phyloP scores from a whole-genome alignment of 202 grass and related monocot species.

The Setaria viridis region DNA sequence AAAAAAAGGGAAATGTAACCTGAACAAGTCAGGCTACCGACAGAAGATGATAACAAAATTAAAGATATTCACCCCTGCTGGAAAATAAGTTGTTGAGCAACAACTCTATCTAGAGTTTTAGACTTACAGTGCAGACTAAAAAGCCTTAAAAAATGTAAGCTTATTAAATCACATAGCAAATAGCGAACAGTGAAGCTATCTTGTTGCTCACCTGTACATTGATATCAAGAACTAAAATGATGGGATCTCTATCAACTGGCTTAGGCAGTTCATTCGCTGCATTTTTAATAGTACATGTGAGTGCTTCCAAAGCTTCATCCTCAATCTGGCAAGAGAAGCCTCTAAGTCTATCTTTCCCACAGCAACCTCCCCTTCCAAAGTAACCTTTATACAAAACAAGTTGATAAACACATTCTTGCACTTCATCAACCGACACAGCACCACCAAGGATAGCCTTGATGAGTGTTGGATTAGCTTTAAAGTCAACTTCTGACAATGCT shows the following conservation, averaged over 20 bases:
- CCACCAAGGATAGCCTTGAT: constrained; percentile 75
- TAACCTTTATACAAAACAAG: constrained; percentile 73
- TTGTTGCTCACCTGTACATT: constrained; percentile 73
- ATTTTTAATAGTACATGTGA: constrained; percentile 46
- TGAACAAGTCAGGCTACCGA: constrained; percentile 9
- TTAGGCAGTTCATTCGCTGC: constrained; percentile 40
- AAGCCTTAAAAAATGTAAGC: background rate
- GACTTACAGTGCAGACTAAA: constrained; percentile 4
- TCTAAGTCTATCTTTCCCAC: constrained; percentile 72
- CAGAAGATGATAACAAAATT: constrained; percentile 3
- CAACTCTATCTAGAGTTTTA: constrained; percentile 8
- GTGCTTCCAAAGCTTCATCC: constrained; percentile 37
- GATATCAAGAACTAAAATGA: constrained; percentile 93
- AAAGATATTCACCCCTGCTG: background rate
- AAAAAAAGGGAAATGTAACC: constrained; percentile 8
- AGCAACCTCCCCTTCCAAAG: constrained; percentile 84
- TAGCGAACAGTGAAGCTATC: background rate
- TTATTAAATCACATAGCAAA: constrained; percentile 5
- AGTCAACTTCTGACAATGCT: background rate
- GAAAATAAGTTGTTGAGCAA: constrained; percentile 10
- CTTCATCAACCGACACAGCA: constrained; percentile 59
- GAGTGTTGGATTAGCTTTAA: constrained; percentile 48
- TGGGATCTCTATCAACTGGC: constrained; percentile 61
- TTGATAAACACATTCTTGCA: constrained; percentile 74
- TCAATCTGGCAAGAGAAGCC: constrained; percentile 56